Conservation (phyloP, 352 stramenopile species). For the Peronosclerospora sorghi region DNA sequence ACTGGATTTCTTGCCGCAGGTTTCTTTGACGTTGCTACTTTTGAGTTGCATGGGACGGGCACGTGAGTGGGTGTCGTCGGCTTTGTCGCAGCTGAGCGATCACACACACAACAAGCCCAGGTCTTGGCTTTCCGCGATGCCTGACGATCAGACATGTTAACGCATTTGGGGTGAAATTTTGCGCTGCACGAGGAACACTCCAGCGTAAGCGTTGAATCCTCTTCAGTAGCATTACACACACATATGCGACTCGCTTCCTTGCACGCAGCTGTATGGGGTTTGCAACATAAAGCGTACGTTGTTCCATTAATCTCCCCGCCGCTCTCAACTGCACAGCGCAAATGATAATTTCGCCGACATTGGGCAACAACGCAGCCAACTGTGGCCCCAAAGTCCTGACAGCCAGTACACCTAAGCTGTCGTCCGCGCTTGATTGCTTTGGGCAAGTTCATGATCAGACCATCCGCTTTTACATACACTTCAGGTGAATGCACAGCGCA, state of each 20-base stretch:
- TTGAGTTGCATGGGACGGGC: conserved; percentile 1
- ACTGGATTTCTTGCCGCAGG: background rate
- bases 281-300: conserved; percentile 68
- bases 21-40: conserved; percentile 9
- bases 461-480: conserved; percentile 71
- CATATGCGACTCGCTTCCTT: conserved; percentile 33
- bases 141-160: conserved; percentile 69
- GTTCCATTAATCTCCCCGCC: conserved; percentile 64
- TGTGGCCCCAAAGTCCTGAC: conserved; percentile 54
- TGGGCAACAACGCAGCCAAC: conserved; percentile 72
- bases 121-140: conserved; percentile 43
- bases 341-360: conserved; percentile 68
- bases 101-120: conserved; percentile 21
- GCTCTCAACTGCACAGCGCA: conserved; percentile 63
- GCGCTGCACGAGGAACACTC: conserved; percentile 50
- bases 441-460: conserved; percentile 69
- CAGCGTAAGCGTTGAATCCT: conserved; percentile 41
- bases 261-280: conserved; percentile 39
- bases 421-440: conserved; percentile 70
- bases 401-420: conserved; percentile 61
- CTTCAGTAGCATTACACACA: conserved; percentile 23
- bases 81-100: conserved; percentile 15
- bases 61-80: conserved; percentile 7
- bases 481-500: conserved; percentile 71
- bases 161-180: conserved; percentile 70